A percentile compares a stretch with the other conserved stretches of the same genome.
phyloP scores from a whole-genome alignment of 495 filamentous ascomycete species.

The Aspergillus taichungensis region DNA sequence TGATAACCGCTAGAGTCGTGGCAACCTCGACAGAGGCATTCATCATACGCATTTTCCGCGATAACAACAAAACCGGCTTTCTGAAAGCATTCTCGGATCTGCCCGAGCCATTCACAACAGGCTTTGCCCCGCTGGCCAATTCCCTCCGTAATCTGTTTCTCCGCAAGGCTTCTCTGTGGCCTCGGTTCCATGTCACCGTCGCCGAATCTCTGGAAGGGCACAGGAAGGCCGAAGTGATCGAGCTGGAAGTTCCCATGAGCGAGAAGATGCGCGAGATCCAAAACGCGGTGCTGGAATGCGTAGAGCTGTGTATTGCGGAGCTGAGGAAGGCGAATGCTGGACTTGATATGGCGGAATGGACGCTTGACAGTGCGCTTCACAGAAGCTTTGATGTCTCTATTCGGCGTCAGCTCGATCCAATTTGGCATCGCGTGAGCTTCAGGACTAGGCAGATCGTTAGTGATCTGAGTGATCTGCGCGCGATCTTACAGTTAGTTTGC shows the following conservation, averaged over 20 bases:
- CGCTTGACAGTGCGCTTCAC: constrained; percentile 86
- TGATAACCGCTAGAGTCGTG: constrained; percentile 45
- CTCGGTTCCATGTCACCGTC: constrained; percentile 87
- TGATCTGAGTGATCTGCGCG: constrained; percentile 76
- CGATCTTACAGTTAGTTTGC: constrained; percentile 63
- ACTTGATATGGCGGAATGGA: constrained; percentile 96
- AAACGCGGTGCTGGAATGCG: constrained; percentile 89
- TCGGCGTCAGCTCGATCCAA: constrained; percentile 82
- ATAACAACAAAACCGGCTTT: constrained; percentile 87
- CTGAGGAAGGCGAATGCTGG: constrained; percentile 82
- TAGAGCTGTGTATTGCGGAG: constrained; percentile 87
- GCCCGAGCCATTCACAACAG: constrained; percentile 83
- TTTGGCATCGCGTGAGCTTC: constrained; percentile 95
- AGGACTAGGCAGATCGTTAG: constrained; percentile 88
- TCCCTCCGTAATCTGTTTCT: constrained; percentile 94
- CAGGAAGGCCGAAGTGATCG: constrained; percentile 93
- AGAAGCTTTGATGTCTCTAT: constrained; percentile 87
- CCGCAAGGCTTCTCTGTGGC: constrained; percentile 82
- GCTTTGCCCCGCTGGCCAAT: constrained; percentile 79
- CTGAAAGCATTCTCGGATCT: constrained; percentile 95
- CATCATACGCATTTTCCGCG: constrained; percentile 85
- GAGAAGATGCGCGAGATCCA: constrained; percentile 89
- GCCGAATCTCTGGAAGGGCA: constrained; percentile 81
- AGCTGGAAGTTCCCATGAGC: constrained; percentile 95
- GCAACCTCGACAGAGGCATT: constrained; percentile 92